Percentiles rank a stretch among this genome's conserved stretches.
phyloP scores from a whole-genome alignment of 208 protist species.

The Trypanosoma platydactyli region DNA sequence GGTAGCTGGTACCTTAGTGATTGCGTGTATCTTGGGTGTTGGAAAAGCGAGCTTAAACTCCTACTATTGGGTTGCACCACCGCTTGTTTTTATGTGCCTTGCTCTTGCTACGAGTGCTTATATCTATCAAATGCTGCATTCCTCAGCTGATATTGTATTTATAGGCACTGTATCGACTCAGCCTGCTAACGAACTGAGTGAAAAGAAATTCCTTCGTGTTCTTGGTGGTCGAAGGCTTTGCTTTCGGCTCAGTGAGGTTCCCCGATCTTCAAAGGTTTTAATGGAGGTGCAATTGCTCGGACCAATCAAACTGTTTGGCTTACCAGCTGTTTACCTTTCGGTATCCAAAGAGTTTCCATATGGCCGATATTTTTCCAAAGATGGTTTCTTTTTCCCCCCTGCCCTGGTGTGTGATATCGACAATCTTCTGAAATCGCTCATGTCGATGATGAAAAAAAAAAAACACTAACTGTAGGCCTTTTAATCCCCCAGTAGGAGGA shows the following conservation, averaged over 20 bases:
- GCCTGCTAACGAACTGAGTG: not conserved
- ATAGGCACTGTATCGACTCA: not conserved
- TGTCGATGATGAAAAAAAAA: constrained; percentile 16
- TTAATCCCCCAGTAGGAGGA: too few species aligned
- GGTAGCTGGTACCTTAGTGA: not conserved
- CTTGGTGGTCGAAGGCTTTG: constrained; percentile 42
- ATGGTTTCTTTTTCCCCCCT: constrained; percentile 75
- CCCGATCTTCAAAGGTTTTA: constrained; percentile 30
- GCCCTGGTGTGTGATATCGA: constrained; percentile 55
- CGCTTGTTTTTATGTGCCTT: constrained; percentile 2
- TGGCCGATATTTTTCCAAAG: constrained; percentile 69
- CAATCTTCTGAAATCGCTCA: constrained; percentile 21
- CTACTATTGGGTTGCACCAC: constrained; percentile 1
- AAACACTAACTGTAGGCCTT: constrained; percentile 20
- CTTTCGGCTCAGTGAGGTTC: constrained; percentile 37
- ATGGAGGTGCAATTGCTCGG: constrained; percentile 57
- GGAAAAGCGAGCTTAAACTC: constrained; percentile 11
- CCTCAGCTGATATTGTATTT: constrained; percentile 11
- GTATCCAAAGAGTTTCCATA: constrained; percentile 55
- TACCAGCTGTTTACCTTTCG: constrained; percentile 34
- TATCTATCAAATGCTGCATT: not conserved
- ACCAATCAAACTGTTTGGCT: constrained; percentile 28
- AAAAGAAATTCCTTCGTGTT: constrained; percentile 23
- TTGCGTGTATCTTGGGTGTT: constrained; percentile 1
- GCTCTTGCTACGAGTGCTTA: not conserved